Evolutionary conservation across 108 stramenopile species (phyloP).

Genomic region (Hondaea fermentalgiana): DNA sequence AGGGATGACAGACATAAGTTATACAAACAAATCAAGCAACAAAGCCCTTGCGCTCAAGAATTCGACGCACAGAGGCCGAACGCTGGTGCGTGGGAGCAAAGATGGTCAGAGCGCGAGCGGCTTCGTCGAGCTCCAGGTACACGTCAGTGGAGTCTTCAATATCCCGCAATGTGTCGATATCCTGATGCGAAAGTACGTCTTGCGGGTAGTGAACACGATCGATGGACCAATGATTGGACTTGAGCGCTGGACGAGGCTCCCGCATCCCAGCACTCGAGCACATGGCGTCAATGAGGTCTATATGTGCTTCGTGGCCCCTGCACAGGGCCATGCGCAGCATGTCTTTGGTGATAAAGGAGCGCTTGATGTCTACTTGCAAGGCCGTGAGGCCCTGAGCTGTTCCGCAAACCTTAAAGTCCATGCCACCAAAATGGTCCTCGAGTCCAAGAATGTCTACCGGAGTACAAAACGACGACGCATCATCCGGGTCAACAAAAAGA

Average conservation of each 20-base stretch:
- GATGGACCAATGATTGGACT: not conserved
- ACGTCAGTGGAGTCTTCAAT: not conserved
- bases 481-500: conserved; percentile 22
- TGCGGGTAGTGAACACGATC: not conserved
- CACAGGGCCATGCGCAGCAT: conserved; percentile 54
- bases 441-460: conserved; percentile 80
- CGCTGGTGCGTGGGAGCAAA: not conserved
- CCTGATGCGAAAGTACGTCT: not conserved
- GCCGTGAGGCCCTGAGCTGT: conserved; percentile 67
- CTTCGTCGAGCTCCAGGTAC: not conserved
- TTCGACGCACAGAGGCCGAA: not conserved
- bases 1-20: not conserved
- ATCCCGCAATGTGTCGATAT: not conserved
- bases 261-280: not conserved
- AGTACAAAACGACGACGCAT: conserved; percentile 20
- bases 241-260: not conserved
- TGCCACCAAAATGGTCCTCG: conserved; percentile 73
- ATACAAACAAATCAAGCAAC: not conserved
- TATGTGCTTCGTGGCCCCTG: conserved; percentile 57
- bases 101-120: not conserved
- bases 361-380: conserved; percentile 57
- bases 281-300: conserved; percentile 65
- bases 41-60: not conserved
- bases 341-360: conserved; percentile 33
- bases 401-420: conserved; percentile 90